Percentiles rank a stretch among this genome's conserved stretches.
phyloP scores from a whole-genome alignment of 805 yeast species.

The Candida hungchunana region DNA sequence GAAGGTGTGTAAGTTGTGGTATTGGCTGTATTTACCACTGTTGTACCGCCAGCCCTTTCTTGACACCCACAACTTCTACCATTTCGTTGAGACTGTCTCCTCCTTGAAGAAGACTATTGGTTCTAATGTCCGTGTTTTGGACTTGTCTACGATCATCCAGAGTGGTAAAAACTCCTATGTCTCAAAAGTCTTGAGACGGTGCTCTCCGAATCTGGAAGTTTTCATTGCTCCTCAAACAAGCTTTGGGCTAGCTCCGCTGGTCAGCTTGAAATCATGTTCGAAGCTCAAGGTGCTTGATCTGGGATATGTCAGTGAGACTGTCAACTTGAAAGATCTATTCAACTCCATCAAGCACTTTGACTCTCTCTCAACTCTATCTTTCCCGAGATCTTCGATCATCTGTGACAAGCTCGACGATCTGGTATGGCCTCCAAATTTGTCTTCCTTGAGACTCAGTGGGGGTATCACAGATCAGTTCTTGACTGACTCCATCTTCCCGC shows the following conservation, averaged over 20 bases:
- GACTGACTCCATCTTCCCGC: slow-evolving; percentile 64
- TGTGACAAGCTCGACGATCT: slow-evolving; percentile 51
- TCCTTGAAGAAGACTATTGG: slow-evolving; percentile 48
- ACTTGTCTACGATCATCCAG: slow-evolving; percentile 78
- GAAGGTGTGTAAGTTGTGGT: slow-evolving; percentile 59
- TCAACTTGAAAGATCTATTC: slow-evolving; percentile 77
- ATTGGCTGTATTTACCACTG: slow-evolving; percentile 54
- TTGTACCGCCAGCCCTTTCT: slow-evolving; percentile 63
- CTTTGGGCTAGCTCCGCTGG: slow-evolving; percentile 86
- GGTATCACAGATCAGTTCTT: slow-evolving; percentile 84
- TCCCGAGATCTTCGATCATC: slow-evolving; percentile 82
- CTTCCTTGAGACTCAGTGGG: slow-evolving; percentile 76
- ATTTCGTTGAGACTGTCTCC: slow-evolving; percentile 68
- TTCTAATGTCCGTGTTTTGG: slow-evolving; percentile 56
- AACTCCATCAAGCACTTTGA: slow-evolving; percentile 61
- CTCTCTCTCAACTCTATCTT: slow-evolving; percentile 67
- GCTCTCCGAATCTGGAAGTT: slow-evolving; percentile 56
- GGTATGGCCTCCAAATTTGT: slow-evolving; percentile 78
- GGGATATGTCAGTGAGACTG: slow-evolving; percentile 85
- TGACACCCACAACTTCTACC: slow-evolving; percentile 60
- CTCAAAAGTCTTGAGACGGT: slow-evolving; percentile 75
- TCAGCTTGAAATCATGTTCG: slow-evolving; percentile 71
- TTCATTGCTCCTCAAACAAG: slow-evolving; percentile 94
- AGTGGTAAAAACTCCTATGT: slow-evolving; percentile 89
- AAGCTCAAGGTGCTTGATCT: slow-evolving; percentile 65